Evolutionary conservation across 1,139 yeast species (phyloP), one percentile per base, ranked within the genome.

Genomic region (Suhomyces chickasaworum): DNA sequence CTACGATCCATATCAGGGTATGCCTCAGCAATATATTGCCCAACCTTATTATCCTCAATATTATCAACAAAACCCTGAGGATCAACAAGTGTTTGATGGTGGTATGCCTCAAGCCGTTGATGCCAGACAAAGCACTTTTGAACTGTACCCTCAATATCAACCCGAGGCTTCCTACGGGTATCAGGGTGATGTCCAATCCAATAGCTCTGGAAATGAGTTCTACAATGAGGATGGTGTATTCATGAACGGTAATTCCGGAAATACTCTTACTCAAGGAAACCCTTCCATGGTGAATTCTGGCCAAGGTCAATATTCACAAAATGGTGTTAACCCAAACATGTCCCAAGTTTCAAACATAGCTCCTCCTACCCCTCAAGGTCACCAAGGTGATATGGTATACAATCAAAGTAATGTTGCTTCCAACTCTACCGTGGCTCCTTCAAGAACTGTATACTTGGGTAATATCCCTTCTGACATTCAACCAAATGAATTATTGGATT

Each of bases 381-480:
- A 41, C 33, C 47, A 45, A 17, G 43, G 39, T n/a, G 53, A 48
- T 15, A 30, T 50, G 17, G 47, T 44, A 7, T 44, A 40, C 25
- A 46, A 45, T 31, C 48, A 45, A 22, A 44, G 39, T n/a, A 53
- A 49, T 27, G 54, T 48, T 17, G 52, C 49, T 8, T 54, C 49
- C 23, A 53, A 50, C 42, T 44, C 59, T 15, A 44, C 62, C 21
- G 70, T 73, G 22, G 86, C 86, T 1, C 89, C 90, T 25, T 83
- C 89, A 16, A 79, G 97, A 63, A 89, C 98, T 0, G 96, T 93
- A 7, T 89, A 90, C 63, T 73, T 93, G 57, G 97, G 97, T 10
- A 90, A 89, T 61, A 79, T 93, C 37, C 97, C 98, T 0, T 68
- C 77, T n/a, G 89, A 86, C 53, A 77, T 90, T 48, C 81, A 90